A percentile compares a stretch with the other conserved stretches of the same genome.
phyloP scores from a whole-genome alignment of 768 basidiomycete species.

The Cystobasidium ongulense region DNA sequence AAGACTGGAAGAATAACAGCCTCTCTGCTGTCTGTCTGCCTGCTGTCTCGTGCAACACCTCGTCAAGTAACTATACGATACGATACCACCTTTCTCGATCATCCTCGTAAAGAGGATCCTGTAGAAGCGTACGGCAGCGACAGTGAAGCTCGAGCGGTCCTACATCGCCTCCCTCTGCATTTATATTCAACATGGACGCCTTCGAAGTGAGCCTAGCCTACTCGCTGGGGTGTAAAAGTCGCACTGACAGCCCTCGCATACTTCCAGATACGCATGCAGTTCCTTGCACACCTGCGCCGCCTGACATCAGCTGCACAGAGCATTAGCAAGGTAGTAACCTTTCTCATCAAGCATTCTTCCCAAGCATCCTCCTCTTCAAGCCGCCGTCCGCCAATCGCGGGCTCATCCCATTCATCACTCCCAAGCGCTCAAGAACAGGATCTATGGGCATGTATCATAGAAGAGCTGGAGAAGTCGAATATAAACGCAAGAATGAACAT shows the following conservation, averaged over 20 bases:
- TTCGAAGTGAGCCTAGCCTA: conserved; percentile 34
- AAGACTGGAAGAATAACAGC: too few relatives aligned
- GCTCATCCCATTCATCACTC: background rate
- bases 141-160: too few relatives aligned
- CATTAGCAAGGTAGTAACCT: conserved; percentile 48
- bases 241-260: background rate
- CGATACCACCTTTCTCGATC: background rate
- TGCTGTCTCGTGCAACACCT: background rate
- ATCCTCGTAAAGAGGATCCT: background rate
- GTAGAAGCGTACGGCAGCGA: background rate
- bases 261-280: conserved; percentile 45
- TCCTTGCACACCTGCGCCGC: conserved; percentile 45
- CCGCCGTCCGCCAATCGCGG: background rate
- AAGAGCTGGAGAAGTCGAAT: conserved; percentile 46
- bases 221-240: background rate
- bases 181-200: conserved; percentile 37
- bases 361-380: conserved; percentile 34
- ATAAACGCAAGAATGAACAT: conserved; percentile 49
- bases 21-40: background rate
- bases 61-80: background rate
- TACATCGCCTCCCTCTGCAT: background rate
- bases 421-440: conserved; percentile 44
- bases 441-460: conserved; percentile 49
- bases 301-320: conserved; percentile 48
- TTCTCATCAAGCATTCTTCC: conserved; percentile 46